Evolutionary conservation across 345 rosid genomes (phyloP).

Genomic region (Pugionium dolabratum): DNA sequence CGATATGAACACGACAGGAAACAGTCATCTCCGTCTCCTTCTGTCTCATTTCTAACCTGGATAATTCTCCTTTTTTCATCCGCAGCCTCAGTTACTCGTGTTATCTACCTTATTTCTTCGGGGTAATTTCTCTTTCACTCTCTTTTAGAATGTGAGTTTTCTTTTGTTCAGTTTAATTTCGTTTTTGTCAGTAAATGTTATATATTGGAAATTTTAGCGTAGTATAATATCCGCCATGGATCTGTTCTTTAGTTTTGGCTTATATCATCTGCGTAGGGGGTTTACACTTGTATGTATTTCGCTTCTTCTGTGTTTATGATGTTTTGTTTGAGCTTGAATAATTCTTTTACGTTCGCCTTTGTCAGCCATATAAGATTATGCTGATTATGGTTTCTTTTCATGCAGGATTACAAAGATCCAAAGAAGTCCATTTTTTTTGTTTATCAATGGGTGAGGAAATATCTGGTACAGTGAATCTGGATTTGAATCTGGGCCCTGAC

Average conservation of each 20-base stretch:
- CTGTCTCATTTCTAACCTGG: neutral
- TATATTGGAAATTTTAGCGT: neutral
- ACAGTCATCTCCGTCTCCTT: neutral
- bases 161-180: neutral
- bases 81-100: neutral
- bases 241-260: neutral
- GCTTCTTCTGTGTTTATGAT: neutral
- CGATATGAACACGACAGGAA: neutral
- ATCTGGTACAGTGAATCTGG: conserved; percentile 76
- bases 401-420: conserved; percentile 18
- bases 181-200: neutral
- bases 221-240: neutral
- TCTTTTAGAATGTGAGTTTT: neutral
- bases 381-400: conserved; percentile 21
- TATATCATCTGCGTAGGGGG: too few species aligned
- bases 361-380: neutral
- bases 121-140: conserved; percentile 6
- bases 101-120: neutral
- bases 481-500: conserved; percentile 81
- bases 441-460: conserved; percentile 62
- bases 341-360: neutral
- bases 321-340: neutral
- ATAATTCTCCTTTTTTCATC: neutral
- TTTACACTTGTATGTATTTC: neutral
- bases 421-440: neutral